A percentile compares a stretch with the other conserved stretches of the same genome.
These are phyloP conservation scores for Aspergillus sp. DNA, from an alignment of 2,329 filamentous ascomycete species.

Conservation along the genomic window DNA sequence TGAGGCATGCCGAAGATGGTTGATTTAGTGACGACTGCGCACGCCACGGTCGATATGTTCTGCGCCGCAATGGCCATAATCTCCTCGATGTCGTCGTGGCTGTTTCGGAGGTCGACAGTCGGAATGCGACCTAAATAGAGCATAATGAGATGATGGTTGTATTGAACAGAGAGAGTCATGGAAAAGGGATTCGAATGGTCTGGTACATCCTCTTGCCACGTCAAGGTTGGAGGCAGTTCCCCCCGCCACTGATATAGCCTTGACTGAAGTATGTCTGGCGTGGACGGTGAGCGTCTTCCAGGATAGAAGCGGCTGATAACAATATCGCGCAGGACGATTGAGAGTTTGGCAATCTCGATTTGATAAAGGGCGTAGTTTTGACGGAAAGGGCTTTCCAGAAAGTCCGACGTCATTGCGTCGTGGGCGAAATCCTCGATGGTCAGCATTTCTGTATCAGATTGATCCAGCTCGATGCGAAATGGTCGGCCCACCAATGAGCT, in stretches of 20 bases:
- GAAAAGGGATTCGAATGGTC: neutral
- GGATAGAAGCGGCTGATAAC: constrained; percentile 1
- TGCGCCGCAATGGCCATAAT: neutral
- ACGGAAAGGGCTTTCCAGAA: neutral
- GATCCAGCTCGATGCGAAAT: constrained; percentile 3
- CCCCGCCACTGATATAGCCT: neutral
- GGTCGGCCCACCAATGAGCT: neutral
- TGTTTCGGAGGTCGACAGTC: neutral
- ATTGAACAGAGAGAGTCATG: neutral
- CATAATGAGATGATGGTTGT: neutral
- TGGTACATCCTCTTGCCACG: neutral
- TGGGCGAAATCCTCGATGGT: neutral
- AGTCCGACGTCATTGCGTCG: neutral
- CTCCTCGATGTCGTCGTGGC: neutral
- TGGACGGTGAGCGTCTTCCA: neutral
- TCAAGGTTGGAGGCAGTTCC: neutral
- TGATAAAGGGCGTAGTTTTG: neutral
- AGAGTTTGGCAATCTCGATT: neutral
- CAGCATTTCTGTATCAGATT: constrained; percentile 1
- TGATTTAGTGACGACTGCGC: constrained; percentile 1
- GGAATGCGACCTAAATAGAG: neutral
- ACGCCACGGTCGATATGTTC: neutral
- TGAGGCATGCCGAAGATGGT: neutral
- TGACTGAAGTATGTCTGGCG: neutral
- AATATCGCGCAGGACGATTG: neutral